Percentiles rank a stretch among this genome's conserved stretches.
Evolutionary conservation across 208 protist species (phyloP).

Genomic region (Crithidia mellificae): DNA sequence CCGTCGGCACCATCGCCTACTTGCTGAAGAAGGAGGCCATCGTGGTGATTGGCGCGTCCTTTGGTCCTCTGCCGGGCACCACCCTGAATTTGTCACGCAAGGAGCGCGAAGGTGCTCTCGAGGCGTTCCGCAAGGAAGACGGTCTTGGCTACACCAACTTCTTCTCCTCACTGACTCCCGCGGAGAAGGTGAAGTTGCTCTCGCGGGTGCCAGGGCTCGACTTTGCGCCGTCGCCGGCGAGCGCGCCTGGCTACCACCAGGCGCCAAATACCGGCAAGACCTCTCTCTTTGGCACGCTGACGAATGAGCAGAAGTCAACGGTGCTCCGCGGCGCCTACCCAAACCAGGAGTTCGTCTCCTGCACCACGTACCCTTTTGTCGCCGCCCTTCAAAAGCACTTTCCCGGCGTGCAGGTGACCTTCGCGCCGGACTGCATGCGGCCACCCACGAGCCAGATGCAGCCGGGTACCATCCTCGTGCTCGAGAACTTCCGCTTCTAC

Average conservation of each 20-base stretch:
- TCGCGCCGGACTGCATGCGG: slow-evolving; percentile 59
- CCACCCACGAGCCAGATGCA: slow-evolving; percentile 41
- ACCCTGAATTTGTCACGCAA: slow-evolving; percentile 45
- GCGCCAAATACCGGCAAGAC: slow-evolving; percentile 54
- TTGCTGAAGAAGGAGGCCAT: slow-evolving; percentile 55
- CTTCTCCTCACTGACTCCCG: slow-evolving; percentile 48
- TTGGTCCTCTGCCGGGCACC: slow-evolving; percentile 54
- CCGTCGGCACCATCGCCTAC: slow-evolving; percentile 63
- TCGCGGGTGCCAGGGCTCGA: slow-evolving; percentile 34
- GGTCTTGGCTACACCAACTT: slow-evolving; percentile 74
- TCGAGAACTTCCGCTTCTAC: slow-evolving; percentile 85
- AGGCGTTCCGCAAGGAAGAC: slow-evolving; percentile 63
- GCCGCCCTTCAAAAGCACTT: slow-evolving; percentile 45
- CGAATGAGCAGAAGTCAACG: slow-evolving; percentile 47
- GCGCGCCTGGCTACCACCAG: slow-evolving; percentile 24
- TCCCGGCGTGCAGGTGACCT: slow-evolving; percentile 54
- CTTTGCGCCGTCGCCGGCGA: slow-evolving; percentile 13
- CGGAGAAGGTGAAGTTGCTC: slow-evolving; percentile 61
- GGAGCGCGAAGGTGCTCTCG: slow-evolving; percentile 54
- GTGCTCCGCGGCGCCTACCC: slow-evolving; percentile 52
- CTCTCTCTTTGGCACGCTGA: slow-evolving; percentile 47
- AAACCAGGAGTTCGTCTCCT: slow-evolving; percentile 43
- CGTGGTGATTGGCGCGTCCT: slow-evolving; percentile 64
- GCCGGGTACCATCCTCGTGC: slow-evolving; percentile 60
- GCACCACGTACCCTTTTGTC: slow-evolving; percentile 62